Evolutionary conservation across 805 yeast species (phyloP), one percentile per base, ranked within the genome.

Genomic region (Saccharomyces paradoxus): DNA sequence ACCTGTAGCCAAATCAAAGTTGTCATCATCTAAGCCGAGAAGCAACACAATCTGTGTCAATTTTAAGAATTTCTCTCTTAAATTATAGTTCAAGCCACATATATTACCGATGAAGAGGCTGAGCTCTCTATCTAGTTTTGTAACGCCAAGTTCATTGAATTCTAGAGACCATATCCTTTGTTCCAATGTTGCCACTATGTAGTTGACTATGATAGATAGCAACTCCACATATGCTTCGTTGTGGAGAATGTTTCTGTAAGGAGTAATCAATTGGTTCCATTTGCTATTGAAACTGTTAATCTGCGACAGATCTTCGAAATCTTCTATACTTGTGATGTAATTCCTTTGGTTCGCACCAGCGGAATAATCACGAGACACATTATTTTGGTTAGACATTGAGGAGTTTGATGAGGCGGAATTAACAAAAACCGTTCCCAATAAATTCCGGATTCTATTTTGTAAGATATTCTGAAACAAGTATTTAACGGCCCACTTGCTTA

Each of bases 1-100:
- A 10, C 63, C 65, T 7, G 65, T 63, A n/a, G 58, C 62, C 1
- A 63, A 56, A 46, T 67, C 67, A 49, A 70, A 67, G 54, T 79
- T 81, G 52, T 79, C 84, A 56, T 87, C 91, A 61, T 89, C 97
- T 71, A 89, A 78, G 4, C 96, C 94, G 46, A 90, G 74, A 48
- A 89, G 75, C 75, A 89, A 79, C 22, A 89, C 86, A 47, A 94
- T 77, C 67, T 92, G 98, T 0, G 96, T 89, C 5, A 89, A 82
- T 55, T 89, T 76, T 7, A 86, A 77, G 65, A 92, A 92, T 61
- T 81, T 80, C 56, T 89, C 94, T 56, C 97, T 76, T 60, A 90
- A 72, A 37, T 79, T 79, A 69, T 90, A 92, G 63, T 84, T 77
- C 54, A 82, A 81, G 50, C 82, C 84, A 50, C 96, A 84, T 5